Percentiles rank a stretch among this genome's conserved stretches.
phyloP scores from a whole-genome alignment of 2,329 filamentous ascomycete genomes.

The Beauveria sp. region DNA sequence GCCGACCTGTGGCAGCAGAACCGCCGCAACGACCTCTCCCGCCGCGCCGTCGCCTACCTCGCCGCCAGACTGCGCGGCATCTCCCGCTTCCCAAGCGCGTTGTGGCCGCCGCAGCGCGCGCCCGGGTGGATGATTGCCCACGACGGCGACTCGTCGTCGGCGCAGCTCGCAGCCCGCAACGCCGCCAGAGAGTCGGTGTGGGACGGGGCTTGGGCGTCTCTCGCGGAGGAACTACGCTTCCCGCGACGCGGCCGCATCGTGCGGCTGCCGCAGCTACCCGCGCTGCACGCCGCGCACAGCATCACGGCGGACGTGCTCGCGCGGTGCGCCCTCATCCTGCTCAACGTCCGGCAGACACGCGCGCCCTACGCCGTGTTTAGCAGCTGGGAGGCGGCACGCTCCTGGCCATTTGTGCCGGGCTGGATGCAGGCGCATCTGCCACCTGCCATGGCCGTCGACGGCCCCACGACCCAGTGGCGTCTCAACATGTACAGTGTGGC shows the following conservation, averaged over 20 bases:
- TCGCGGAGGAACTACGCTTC: slow-evolving; percentile 22
- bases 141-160: slow-evolving; percentile 17
- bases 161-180: neutral
- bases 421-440: slow-evolving; percentile 29
- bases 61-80: slow-evolving; percentile 26
- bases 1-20: slow-evolving; percentile 26
- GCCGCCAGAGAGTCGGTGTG: neutral
- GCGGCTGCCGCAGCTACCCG: slow-evolving; percentile 18
- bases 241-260: slow-evolving; percentile 25
- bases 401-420: slow-evolving; percentile 29
- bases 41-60: slow-evolving; percentile 22
- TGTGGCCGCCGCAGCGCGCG: slow-evolving; percentile 26
- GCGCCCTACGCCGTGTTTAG: slow-evolving; percentile 25
- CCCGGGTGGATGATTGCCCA: slow-evolving; percentile 28
- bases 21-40: slow-evolving; percentile 21
- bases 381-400: slow-evolving; percentile 26
- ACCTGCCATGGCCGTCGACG: slow-evolving; percentile 29
- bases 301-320: slow-evolving; percentile 23
- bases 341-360: slow-evolving; percentile 27
- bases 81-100: slow-evolving; percentile 22
- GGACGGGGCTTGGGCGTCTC: slow-evolving; percentile 25
- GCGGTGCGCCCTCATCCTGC: slow-evolving; percentile 25
- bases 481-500: slow-evolving; percentile 25
- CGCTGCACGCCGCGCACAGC: slow-evolving; percentile 16
- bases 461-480: slow-evolving; percentile 28